Conservation (phyloP, 345 rosid genomes). For the Euclidium syriacum region DNA sequence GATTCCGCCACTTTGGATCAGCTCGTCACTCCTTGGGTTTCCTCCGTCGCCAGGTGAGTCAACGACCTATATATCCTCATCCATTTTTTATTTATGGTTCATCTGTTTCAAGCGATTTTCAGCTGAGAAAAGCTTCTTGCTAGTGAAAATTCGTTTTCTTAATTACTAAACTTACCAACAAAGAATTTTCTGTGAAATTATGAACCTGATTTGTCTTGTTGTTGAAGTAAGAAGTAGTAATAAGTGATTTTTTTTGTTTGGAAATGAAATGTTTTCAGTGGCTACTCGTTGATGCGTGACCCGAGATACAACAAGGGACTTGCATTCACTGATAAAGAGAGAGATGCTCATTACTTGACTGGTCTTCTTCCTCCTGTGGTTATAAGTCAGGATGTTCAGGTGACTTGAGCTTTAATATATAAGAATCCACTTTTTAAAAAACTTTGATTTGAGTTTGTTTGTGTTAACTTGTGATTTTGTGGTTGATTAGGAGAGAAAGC, state of each 20-base stretch:
- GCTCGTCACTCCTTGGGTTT: slow-evolving; percentile 85
- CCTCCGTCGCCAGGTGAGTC: slow-evolving; percentile 79
- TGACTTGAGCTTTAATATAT: slow-evolving; percentile 4
- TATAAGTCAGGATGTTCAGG: slow-evolving; percentile 77
- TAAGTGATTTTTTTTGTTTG: background rate
- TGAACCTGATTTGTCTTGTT: background rate
- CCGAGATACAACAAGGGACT: slow-evolving; percentile 94
- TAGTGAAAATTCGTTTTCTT: background rate
- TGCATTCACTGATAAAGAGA: slow-evolving; percentile 74
- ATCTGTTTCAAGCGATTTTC: background rate
- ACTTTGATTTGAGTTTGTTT: background rate
- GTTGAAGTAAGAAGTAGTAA: background rate
- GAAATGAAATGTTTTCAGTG: slow-evolving; percentile 41
- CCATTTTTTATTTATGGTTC: background rate
- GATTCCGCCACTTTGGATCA: slow-evolving; percentile 84
- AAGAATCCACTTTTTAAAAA: background rate
- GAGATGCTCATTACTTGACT: slow-evolving; percentile 91
- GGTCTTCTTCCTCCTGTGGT: slow-evolving; percentile 91
- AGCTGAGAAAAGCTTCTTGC: background rate
- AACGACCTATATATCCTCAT: background rate
- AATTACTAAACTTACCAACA: background rate
- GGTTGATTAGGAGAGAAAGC: slow-evolving; percentile 54
- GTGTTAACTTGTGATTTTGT: background rate
- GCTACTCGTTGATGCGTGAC: slow-evolving; percentile 84
- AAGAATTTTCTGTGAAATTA: background rate